Conservation (phyloP, 768 basidiomycete genomes). For the Omphalotus guepiniiformis region DNA sequence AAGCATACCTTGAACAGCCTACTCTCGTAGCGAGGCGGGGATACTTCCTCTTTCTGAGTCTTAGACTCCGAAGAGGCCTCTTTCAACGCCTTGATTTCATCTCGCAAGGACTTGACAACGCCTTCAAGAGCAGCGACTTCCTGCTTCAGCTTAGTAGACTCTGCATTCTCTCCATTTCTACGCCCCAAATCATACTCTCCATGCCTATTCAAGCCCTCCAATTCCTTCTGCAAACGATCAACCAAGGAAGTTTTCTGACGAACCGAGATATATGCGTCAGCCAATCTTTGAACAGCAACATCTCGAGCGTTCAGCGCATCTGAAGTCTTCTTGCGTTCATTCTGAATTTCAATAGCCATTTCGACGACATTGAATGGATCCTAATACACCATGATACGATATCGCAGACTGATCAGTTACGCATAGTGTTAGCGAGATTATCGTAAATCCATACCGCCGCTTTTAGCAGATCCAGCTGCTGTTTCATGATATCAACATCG, state of each 20-base stretch:
- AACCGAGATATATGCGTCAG: constrained; percentile 55
- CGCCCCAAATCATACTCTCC: not conserved
- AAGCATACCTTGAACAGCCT: constrained; percentile 23
- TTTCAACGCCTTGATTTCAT: constrained; percentile 29
- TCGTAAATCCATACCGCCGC: constrained; percentile 16
- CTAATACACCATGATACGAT: constrained; percentile 22
- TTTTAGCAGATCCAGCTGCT: constrained; percentile 17
- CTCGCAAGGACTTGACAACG: constrained; percentile 34
- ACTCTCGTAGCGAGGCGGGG: constrained; percentile 35
- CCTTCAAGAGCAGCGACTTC: constrained; percentile 35
- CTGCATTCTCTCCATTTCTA: constrained; percentile 9
- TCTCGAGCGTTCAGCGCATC: constrained; percentile 66
- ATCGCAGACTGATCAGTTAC: not conserved
- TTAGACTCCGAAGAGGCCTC: constrained; percentile 12
- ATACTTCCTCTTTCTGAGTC: constrained; percentile 23
- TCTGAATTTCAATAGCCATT: constrained; percentile 50
- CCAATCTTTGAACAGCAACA: constrained; percentile 51
- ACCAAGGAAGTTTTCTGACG: constrained; percentile 56
- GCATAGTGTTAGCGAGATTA: not conserved
- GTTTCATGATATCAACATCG: not conserved
- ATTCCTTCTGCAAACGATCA: constrained; percentile 40
- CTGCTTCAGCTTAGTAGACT: constrained; percentile 27
- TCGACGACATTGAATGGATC: constrained; percentile 46
- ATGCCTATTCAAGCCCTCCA: constrained; percentile 19
- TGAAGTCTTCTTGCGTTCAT: constrained; percentile 45